These are phyloP conservation scores for Davidsoniella neocaledoniae DNA, from an alignment of 2,329 filamentous ascomycete species.

Conservation along the genomic window DNA sequence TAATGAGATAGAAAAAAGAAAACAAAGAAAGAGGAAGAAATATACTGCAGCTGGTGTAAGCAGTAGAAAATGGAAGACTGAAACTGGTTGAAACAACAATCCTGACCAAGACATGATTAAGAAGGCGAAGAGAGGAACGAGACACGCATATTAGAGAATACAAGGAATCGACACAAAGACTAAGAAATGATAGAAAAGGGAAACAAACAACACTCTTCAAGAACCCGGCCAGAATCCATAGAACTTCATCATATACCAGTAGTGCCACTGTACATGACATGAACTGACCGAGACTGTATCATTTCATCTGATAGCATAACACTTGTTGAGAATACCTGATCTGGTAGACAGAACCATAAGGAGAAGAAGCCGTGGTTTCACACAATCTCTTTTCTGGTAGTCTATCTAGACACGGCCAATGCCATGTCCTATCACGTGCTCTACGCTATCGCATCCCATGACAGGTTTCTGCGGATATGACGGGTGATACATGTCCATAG, in stretches of 20 bases:
- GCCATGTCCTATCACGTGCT: slow-evolving; percentile 3
- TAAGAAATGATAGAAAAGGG: neutral
- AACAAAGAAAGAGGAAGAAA: neutral
- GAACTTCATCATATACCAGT: too few relatives aligned
- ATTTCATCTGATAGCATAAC: too few relatives aligned
- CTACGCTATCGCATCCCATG: neutral
- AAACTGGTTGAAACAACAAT: too few relatives aligned
- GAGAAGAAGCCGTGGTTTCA: too few relatives aligned
- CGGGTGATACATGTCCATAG: neutral
- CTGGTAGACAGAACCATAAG: too few relatives aligned
- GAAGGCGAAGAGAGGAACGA: neutral
- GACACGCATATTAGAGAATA: neutral
- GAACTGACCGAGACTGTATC: too few relatives aligned
- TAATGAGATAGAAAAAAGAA: neutral
- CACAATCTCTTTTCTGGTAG: too few relatives aligned
- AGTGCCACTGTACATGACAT: too few relatives aligned
- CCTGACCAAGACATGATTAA: neutral
- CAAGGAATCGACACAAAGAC: neutral
- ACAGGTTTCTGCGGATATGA: neutral
- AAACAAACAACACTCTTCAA: neutral
- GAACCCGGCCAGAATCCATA: neutral
- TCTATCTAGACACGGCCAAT: slow-evolving; percentile 1
- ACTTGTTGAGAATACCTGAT: too few relatives aligned
- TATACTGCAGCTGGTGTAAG: too few relatives aligned
- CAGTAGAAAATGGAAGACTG: too few relatives aligned